phyloP scores from a whole-genome alignment of 495 filamentous ascomycete genomes.

The Aspergillus conjunctus region DNA sequence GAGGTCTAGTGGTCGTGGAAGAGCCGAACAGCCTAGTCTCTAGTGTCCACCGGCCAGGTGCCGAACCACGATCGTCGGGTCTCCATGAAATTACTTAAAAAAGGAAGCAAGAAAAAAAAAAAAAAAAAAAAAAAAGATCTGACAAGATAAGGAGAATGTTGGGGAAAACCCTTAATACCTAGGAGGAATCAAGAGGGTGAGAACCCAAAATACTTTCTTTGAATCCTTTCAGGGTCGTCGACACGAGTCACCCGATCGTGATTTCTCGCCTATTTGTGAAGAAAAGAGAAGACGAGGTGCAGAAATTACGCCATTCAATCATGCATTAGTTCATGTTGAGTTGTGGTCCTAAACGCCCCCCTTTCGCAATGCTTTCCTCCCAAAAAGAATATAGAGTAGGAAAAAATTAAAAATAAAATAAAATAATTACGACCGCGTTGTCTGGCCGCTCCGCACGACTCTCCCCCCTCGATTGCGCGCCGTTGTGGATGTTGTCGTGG shows the following conservation, averaged over 20 bases:
- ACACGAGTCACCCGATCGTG: neutral
- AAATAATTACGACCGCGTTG: slow-evolving; percentile 7
- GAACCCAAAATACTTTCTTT: neutral
- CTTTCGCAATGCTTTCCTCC: slow-evolving; percentile 10
- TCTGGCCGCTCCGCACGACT: slow-evolving; percentile 30
- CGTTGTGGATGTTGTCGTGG: slow-evolving; percentile 12
- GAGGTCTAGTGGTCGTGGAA: no score
- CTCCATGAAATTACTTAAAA: no score
- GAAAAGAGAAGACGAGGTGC: neutral
- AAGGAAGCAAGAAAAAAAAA: no score
- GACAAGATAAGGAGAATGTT: neutral
- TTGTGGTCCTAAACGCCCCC: neutral
- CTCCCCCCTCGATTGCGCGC: slow-evolving; percentile 27
- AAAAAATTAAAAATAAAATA: no score
- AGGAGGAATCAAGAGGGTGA: neutral
- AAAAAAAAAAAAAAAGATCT: no score
- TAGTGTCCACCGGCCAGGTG: no score
- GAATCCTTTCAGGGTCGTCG: neutral
- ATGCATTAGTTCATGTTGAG: neutral
- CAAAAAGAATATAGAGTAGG: no score
- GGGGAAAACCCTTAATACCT: neutral
- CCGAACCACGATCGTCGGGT: no score
- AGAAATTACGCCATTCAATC: slow-evolving; percentile 4
- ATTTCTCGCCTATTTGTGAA: neutral
- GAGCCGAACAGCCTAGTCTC: no score